A percentile compares a stretch with the other conserved stretches of the same genome.
phyloP scores from a whole-genome alignment of 176 grass and related monocot species.

The Oryza coarctata region DNA sequence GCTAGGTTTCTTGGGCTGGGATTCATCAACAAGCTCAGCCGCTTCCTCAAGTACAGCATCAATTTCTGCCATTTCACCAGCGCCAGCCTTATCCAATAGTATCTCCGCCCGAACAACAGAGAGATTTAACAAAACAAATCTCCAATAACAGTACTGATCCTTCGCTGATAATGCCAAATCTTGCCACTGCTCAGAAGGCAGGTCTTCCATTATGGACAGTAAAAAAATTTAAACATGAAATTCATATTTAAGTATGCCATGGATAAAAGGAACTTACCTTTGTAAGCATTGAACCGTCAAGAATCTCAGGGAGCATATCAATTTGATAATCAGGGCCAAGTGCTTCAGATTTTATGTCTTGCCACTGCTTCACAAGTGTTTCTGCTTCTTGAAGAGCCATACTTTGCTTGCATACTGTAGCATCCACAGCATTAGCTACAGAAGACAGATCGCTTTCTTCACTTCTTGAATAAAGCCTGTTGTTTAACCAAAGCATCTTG shows the following conservation, averaged over 20 bases:
- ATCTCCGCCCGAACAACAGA: slow-evolving; percentile 75
- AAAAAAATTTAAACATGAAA: slow-evolving; percentile 21
- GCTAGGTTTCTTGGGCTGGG: slow-evolving; percentile 67
- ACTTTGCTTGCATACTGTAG: slow-evolving; percentile 37
- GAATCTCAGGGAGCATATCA: slow-evolving; percentile 58
- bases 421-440: not conserved
- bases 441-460: slow-evolving; percentile 30
- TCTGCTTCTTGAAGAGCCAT: slow-evolving; percentile 85
- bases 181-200: slow-evolving; percentile 66
- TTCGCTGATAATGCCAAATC: slow-evolving; percentile 65
- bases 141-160: slow-evolving; percentile 73
- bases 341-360: slow-evolving; percentile 87
- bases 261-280: slow-evolving; percentile 47
- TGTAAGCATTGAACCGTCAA: slow-evolving; percentile 79
- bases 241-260: not conserved
- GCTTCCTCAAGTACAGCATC: slow-evolving; percentile 85
- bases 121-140: slow-evolving; percentile 78
- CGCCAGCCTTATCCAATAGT: slow-evolving; percentile 46
- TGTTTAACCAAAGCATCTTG: slow-evolving; percentile 45
- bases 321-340: slow-evolving; percentile 81
- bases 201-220: not conserved
- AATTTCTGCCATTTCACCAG: slow-evolving; percentile 74
- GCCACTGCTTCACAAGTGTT: slow-evolving; percentile 82
- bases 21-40: slow-evolving; percentile 82
- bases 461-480: slow-evolving; percentile 43